A percentile compares a stretch with the other conserved stretches of the same genome.
phyloP scores from a whole-genome alignment of 768 basidiomycete genomes.

The Pseudohyphozyma bogoriensis region DNA sequence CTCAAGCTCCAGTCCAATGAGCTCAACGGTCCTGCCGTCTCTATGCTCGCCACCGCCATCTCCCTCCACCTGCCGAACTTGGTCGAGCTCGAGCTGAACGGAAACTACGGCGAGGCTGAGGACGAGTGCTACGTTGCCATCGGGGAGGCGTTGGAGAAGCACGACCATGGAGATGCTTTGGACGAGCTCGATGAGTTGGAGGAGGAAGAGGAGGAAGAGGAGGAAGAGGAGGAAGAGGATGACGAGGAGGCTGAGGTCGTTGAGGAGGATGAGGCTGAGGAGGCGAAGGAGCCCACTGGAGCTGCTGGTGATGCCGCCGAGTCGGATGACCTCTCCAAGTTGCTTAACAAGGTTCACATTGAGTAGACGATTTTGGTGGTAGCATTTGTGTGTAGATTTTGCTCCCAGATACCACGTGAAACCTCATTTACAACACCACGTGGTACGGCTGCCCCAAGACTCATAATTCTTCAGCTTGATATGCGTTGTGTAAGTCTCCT shows the following conservation, averaged over 20 bases:
- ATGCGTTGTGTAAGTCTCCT: too few species aligned
- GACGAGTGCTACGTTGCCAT: conserved; percentile 44
- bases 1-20: conserved; percentile 89
- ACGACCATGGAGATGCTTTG: conserved; percentile 64
- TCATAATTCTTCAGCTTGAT: too few species aligned
- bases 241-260: conserved; percentile 38
- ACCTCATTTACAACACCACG: too few species aligned
- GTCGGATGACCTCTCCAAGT: conserved; percentile 49
- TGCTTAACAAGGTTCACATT: conserved; percentile 52
- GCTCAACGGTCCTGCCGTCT: conserved; percentile 59
- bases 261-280: conserved; percentile 26
- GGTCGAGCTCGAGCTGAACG: conserved; percentile 69
- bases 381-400: too few species aligned
- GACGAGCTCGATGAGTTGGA: conserved; percentile 46
- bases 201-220: conserved; percentile 53
- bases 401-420: too few species aligned
- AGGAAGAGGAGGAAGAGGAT: conserved; percentile 51
- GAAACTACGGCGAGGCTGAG: conserved; percentile 48
- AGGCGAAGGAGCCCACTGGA: conserved; percentile 30
- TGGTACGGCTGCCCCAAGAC: too few species aligned
- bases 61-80: conserved; percentile 51
- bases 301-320: conserved; percentile 14
- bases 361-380: too few species aligned
- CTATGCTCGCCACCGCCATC: conserved; percentile 58
- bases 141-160: conserved; percentile 39